Conservation (phyloP, 1,284 basidiomycete species). For the Schizopora paradoxa region DNA sequence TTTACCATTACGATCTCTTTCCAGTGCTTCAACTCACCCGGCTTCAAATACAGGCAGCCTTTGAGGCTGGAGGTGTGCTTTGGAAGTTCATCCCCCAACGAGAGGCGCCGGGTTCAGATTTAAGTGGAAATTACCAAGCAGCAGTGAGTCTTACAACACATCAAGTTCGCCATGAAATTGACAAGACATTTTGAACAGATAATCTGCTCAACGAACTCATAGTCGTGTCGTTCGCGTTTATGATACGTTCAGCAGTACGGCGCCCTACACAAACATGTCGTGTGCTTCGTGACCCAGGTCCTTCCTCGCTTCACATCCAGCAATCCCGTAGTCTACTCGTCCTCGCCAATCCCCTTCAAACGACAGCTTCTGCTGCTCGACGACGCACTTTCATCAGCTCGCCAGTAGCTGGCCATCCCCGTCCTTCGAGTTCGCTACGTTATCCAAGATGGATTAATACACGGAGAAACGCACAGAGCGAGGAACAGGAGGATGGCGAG, state of each 20-base stretch:
- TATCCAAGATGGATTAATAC: slow-evolving; percentile 30
- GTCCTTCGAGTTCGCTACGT: slow-evolving; percentile 21
- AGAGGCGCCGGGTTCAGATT: no score
- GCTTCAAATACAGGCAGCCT: no score
- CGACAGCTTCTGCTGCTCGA: not conserved
- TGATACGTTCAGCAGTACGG: slow-evolving; percentile 4
- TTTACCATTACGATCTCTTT: no score
- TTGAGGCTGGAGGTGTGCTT: no score
- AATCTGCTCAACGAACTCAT: no score
- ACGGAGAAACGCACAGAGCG: slow-evolving; percentile 10
- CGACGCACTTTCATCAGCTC: slow-evolving; percentile 16
- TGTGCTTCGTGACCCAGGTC: slow-evolving; percentile 14
- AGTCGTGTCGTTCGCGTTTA: no score
- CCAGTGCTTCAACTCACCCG: no score
- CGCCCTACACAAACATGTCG: slow-evolving; percentile 10
- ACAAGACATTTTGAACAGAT: no score
- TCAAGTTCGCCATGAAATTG: no score
- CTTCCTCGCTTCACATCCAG: slow-evolving; percentile 6
- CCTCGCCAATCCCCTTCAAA: not conserved
- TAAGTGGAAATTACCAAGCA: no score
- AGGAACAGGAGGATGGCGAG: slow-evolving; percentile 8
- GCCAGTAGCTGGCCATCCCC: slow-evolving; percentile 10
- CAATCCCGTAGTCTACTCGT: not conserved
- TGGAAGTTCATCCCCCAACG: no score
- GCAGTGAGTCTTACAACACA: no score